Percentiles rank a stretch among this genome's conserved stretches.
phyloP scores from a whole-genome alignment of 495 filamentous ascomycete genomes.

The Trichodelitschia bisporula region DNA sequence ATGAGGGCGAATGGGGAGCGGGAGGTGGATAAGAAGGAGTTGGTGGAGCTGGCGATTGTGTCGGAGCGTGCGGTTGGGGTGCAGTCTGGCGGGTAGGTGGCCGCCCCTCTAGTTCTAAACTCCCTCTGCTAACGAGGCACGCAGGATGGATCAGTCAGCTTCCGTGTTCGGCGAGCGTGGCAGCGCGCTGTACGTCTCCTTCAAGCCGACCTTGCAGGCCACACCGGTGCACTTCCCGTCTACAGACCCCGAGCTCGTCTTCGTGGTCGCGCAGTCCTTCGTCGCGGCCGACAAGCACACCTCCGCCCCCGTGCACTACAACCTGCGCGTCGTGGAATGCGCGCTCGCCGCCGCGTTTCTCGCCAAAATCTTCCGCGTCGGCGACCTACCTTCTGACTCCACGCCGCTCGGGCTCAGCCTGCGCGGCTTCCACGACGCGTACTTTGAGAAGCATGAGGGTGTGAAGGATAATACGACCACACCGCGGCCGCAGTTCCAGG shows the following conservation, averaged over 20 bases:
- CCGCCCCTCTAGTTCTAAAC: not conserved
- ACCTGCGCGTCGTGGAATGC: constrained; percentile 88
- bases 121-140: no score
- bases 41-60: constrained; percentile 78
- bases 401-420: constrained; percentile 67
- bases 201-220: constrained; percentile 54
- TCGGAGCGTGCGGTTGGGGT: constrained; percentile 88
- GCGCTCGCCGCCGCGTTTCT: constrained; percentile 64
- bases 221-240: constrained; percentile 65
- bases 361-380: constrained; percentile 32
- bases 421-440: constrained; percentile 61
- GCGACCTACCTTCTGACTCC: constrained; percentile 45
- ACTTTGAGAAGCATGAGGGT: constrained; percentile 38
- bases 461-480: constrained; percentile 17
- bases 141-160: constrained; percentile 88
- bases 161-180: constrained; percentile 76
- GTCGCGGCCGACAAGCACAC: constrained; percentile 85
- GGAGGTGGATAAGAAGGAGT: constrained; percentile 61
- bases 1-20: constrained; percentile 65
- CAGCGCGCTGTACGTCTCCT: constrained; percentile 72
- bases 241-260: constrained; percentile 59
- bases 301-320: constrained; percentile 81
- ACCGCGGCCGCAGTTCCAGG: constrained; percentile 22
- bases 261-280: constrained; percentile 86
- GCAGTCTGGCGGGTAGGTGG: constrained; percentile 68